Evolutionary conservation across 345 rosid genomes (phyloP).

Genomic region (Salix udensis): DNA sequence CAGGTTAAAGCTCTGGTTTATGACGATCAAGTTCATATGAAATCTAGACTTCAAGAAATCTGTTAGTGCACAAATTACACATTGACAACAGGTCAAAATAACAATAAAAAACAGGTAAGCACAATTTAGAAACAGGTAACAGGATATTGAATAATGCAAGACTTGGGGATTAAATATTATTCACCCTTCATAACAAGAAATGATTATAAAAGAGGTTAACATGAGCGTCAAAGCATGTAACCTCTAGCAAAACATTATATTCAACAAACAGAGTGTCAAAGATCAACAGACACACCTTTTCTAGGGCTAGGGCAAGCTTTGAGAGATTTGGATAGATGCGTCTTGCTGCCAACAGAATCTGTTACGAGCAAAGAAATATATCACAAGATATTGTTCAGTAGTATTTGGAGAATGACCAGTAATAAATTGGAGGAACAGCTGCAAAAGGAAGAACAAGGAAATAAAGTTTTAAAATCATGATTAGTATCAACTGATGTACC

Average conservation of each 20-base stretch:
- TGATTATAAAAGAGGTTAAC: background rate
- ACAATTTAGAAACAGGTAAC: background rate
- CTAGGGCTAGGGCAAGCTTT: slow-evolving; percentile 91
- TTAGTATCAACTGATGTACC: background rate
- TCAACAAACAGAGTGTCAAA: background rate
- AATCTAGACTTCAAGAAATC: too few species aligned
- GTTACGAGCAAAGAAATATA: slow-evolving; percentile 10
- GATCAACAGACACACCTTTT: slow-evolving; percentile 48
- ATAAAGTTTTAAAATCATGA: background rate
- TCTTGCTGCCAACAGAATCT: slow-evolving; percentile 76
- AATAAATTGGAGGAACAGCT: background rate
- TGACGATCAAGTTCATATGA: too few species aligned
- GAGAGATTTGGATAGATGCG: slow-evolving; percentile 80
- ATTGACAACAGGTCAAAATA: too few species aligned
- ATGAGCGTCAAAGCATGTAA: background rate
- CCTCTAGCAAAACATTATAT: background rate
- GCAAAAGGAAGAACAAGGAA: background rate
- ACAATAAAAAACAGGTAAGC: background rate
- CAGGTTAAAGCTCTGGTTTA: too few species aligned
- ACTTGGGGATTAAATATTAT: background rate
- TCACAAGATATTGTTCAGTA: background rate
- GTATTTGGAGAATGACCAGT: background rate
- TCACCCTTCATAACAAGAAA: background rate
- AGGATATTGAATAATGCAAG: background rate
- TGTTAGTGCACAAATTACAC: too few species aligned